Percentiles rank a stretch among this genome's conserved stretches.
Conservation (phyloP, 83 land plant genomes). For the Larix sibirica region DNA sequence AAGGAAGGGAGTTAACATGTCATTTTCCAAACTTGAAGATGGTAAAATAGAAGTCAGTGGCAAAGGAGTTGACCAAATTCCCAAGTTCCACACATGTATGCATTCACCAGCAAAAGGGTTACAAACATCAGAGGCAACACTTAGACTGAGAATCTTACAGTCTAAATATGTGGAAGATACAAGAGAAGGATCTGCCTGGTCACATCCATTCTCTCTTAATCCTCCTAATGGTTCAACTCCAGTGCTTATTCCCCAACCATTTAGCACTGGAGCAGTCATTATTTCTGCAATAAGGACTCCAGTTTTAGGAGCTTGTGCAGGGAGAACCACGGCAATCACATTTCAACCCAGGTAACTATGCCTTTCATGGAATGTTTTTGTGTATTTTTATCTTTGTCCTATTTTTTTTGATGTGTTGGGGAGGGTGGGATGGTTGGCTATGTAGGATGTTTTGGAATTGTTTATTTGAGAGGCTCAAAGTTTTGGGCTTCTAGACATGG, state of each 20-base stretch:
- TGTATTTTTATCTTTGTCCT: not conserved
- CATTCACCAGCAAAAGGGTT: slow-evolving; percentile 55
- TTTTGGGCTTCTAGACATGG: no score
- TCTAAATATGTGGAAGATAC: slow-evolving; percentile 12
- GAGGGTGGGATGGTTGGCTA: not conserved
- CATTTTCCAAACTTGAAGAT: not conserved
- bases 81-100: slow-evolving; percentile 43
- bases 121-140: slow-evolving; percentile 50
- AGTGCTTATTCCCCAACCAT: slow-evolving; percentile 67
- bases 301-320: slow-evolving; percentile 59
- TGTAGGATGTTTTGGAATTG: not conserved
- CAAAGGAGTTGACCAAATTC: slow-evolving; percentile 1
- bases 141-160: slow-evolving; percentile 40
- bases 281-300: slow-evolving; percentile 74
- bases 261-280: slow-evolving; percentile 49
- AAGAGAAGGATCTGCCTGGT: slow-evolving; percentile 52
- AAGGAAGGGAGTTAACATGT: not conserved
- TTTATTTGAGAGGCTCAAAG: not conserved
- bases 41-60: not conserved
- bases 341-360: slow-evolving; percentile 80
- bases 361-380: slow-evolving; percentile 1
- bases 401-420: not conserved
- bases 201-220: slow-evolving; percentile 76
- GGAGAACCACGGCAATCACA: slow-evolving; percentile 69
- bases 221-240: slow-evolving; percentile 74